phyloP scores from a whole-genome alignment of 164 flowering plant genomes.

The Vitis amurensis region DNA sequence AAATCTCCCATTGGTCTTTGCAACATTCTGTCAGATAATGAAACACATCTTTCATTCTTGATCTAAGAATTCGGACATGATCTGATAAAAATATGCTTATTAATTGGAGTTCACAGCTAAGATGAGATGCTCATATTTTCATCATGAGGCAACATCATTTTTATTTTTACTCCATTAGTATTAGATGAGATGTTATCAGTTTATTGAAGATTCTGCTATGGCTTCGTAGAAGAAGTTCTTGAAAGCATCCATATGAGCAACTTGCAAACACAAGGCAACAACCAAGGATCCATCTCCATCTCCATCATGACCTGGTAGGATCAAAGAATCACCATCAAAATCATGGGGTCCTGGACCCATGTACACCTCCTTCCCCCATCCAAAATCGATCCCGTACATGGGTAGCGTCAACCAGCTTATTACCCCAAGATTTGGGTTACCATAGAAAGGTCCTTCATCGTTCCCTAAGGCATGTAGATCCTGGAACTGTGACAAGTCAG shows the following conservation, averaged over 20 bases:
- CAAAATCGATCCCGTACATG: slow-evolving; percentile 38
- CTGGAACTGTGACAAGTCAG: slow-evolving; percentile 26
- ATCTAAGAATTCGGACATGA: too few relatives aligned
- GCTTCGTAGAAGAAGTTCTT: slow-evolving; percentile 37
- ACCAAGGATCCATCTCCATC: slow-evolving; percentile 45
- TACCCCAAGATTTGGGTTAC: slow-evolving; percentile 34
- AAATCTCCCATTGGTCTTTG: too few relatives aligned
- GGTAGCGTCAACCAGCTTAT: slow-evolving; percentile 43
- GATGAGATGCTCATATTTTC: too few relatives aligned
- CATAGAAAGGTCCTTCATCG: slow-evolving; percentile 22
- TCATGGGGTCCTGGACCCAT: slow-evolving; percentile 36
- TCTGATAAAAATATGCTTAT: too few relatives aligned
- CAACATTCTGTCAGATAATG: too few relatives aligned
- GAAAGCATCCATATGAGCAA: slow-evolving; percentile 34
- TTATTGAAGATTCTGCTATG: not conserved
- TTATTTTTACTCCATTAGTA: too few relatives aligned
- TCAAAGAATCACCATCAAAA: slow-evolving; percentile 31
- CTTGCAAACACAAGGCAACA: slow-evolving; percentile 34
- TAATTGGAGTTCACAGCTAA: too few relatives aligned
- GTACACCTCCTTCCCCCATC: slow-evolving; percentile 43
- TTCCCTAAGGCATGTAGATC: slow-evolving; percentile 19
- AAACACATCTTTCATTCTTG: too few relatives aligned
- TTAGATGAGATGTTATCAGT: too few relatives aligned
- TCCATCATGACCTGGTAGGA: slow-evolving; percentile 25
- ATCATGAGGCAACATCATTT: too few relatives aligned